Conservation (phyloP, 768 basidiomycete genomes). For the Sporobolomyces pararoseus region DNA sequence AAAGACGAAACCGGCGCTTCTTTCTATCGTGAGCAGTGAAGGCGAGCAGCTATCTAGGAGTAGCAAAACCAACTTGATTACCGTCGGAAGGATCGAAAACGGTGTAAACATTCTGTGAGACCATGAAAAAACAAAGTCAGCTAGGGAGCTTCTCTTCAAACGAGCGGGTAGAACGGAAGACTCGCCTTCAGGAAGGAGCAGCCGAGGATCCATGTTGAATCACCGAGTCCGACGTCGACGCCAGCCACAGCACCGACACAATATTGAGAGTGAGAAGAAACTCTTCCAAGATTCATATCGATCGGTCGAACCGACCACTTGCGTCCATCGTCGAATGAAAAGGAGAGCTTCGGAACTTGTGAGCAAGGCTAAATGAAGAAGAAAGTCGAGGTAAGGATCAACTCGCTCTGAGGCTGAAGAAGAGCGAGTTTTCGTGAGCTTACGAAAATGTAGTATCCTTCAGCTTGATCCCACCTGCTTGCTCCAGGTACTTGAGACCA, state of each 20-base stretch:
- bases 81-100: constrained; percentile 17
- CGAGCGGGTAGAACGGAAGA: neutral
- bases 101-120: constrained; percentile 16
- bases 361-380: constrained; percentile 10
- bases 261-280: constrained; percentile 3
- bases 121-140: neutral
- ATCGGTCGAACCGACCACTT: constrained; percentile 17
- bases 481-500: constrained; percentile 22
- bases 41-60: neutral
- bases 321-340: constrained; percentile 20
- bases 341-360: constrained; percentile 12
- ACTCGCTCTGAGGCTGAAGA: neutral
- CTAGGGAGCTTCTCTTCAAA: too few relatives aligned
- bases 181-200: constrained; percentile 20
- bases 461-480: constrained; percentile 10
- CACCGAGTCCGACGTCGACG: constrained; percentile 15
- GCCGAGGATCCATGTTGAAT: constrained; percentile 25
- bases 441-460: constrained; percentile 30
- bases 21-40: neutral
- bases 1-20: constrained; percentile 7
- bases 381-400: neutral
- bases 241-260: constrained; percentile 27
- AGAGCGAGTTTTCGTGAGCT: neutral
- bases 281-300: constrained; percentile 25
- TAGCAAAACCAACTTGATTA: constrained; percentile 21